Evolutionary conservation across 305 asterid species (phyloP).

Genomic region (Rubia occidens): DNA sequence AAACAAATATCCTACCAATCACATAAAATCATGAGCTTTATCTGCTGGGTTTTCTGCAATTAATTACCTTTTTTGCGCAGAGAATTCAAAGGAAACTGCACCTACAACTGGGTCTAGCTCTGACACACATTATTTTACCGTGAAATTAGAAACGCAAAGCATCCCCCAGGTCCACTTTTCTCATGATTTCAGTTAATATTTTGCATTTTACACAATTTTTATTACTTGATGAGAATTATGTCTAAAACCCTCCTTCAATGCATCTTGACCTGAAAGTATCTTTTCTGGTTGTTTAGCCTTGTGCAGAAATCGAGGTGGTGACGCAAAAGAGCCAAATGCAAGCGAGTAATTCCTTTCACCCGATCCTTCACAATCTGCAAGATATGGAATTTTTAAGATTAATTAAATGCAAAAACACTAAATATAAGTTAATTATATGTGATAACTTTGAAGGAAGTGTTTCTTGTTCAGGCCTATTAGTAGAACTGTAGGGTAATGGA

Average conservation of each 20-base stretch:
- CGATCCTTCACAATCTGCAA: slow-evolving; percentile 72
- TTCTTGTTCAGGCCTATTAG: background rate
- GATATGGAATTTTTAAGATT: background rate
- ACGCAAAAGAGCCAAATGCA: slow-evolving; percentile 17
- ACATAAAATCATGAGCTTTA: slow-evolving; percentile 7
- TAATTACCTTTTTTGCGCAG: slow-evolving; percentile 30
- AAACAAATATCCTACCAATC: slow-evolving; percentile 27
- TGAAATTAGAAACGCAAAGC: slow-evolving; percentile 30
- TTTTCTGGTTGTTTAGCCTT: slow-evolving; percentile 26
- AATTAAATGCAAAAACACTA: background rate
- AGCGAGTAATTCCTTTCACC: slow-evolving; percentile 69
- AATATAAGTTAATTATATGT: background rate
- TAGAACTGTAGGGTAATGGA: background rate
- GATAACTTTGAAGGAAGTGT: background rate
- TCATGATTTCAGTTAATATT: slow-evolving; percentile 14
- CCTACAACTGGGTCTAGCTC: slow-evolving; percentile 26
- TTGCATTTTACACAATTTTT: slow-evolving; percentile 3
- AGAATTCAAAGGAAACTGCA: slow-evolving; percentile 20
- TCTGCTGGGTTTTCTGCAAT: slow-evolving; percentile 16
- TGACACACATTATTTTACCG: slow-evolving; percentile 24
- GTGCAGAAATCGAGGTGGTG: slow-evolving; percentile 23
- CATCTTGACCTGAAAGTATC: slow-evolving; percentile 14
- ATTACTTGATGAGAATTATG: background rate
- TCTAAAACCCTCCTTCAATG: slow-evolving; percentile 1
- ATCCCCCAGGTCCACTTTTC: slow-evolving; percentile 13